Conservation (phyloP, 805 yeast genomes). For the Spathaspora hagerdaliae region DNA sequence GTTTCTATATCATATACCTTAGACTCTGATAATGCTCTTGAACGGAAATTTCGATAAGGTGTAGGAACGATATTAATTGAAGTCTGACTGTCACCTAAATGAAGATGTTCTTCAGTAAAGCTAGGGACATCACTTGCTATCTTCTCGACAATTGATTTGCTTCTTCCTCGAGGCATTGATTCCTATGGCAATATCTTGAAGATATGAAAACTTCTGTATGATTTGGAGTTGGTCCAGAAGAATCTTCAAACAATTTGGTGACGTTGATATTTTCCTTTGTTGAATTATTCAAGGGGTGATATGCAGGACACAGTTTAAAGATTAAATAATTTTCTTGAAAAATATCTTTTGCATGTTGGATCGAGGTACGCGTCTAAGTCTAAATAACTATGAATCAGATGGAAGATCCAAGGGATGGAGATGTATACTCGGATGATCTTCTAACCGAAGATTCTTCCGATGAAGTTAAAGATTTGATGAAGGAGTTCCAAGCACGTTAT, state of each 20-base stretch:
- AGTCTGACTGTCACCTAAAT: conserved; percentile 3
- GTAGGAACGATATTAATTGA: too few species aligned
- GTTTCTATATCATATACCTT: not conserved
- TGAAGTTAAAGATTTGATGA: conserved; percentile 32
- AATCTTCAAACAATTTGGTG: too few species aligned
- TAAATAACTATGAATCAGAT: conserved; percentile 3
- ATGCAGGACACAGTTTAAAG: too few species aligned
- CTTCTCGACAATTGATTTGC: conserved; percentile 58
- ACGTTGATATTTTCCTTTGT: too few species aligned
- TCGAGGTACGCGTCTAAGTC: too few species aligned
- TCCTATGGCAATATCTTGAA: not conserved
- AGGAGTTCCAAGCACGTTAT: conserved; percentile 26
- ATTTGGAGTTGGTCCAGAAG: too few species aligned
- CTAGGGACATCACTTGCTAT: conserved; percentile 54
- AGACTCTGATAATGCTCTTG: conserved; percentile 9
- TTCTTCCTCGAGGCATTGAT: conserved; percentile 43
- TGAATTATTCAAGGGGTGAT: too few species aligned
- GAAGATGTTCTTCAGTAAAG: conserved; percentile 23
- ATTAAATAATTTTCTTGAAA: too few species aligned
- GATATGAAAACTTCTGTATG: too few species aligned
- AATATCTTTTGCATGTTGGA: too few species aligned
- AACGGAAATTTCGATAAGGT: conserved; percentile 6
- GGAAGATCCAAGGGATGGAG: conserved; percentile 32
- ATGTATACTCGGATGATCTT: conserved; percentile 20
- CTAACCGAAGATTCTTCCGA: conserved; percentile 38